phyloP scores from a whole-genome alignment of 2,329 filamentous ascomycete species.

The Spiromastix sp. region DNA sequence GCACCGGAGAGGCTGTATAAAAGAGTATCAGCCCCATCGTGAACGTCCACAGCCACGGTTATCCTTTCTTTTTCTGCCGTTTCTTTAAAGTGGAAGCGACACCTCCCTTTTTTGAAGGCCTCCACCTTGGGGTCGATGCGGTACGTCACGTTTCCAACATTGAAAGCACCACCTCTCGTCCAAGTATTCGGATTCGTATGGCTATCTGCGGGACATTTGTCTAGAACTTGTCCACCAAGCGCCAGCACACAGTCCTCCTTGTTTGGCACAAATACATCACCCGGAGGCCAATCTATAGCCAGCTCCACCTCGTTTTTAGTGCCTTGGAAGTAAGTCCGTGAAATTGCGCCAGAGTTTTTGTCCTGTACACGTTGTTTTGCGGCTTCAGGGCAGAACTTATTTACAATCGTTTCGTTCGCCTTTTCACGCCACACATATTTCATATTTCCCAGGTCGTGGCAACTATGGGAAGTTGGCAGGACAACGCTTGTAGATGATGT shows the following conservation, averaged over 20 bases:
- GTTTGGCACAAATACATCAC: slow-evolving; percentile 3
- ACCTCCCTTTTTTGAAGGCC: neutral
- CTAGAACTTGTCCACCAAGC: slow-evolving; percentile 5
- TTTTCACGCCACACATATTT: slow-evolving; percentile 4
- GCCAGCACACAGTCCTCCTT: slow-evolving; percentile 1
- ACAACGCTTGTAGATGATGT: no score
- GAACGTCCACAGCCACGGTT: no score
- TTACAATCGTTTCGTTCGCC: slow-evolving; percentile 3
- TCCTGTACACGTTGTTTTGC: slow-evolving; percentile 5
- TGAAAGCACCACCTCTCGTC: slow-evolving; percentile 12
- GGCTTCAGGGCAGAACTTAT: slow-evolving; percentile 4
- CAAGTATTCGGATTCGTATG: slow-evolving; percentile 13
- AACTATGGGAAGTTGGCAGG: slow-evolving; percentile 1
- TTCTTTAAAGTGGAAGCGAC: neutral
- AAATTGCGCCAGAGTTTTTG: neutral
- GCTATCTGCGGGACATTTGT: slow-evolving; percentile 12
- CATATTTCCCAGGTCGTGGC: slow-evolving; percentile 2
- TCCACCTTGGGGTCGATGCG: slow-evolving; percentile 5
- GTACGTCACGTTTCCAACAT: slow-evolving; percentile 8
- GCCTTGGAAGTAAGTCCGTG: slow-evolving; percentile 3
- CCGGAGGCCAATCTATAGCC: slow-evolving; percentile 4
- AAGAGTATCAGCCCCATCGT: no score
- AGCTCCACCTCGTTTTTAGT: slow-evolving; percentile 5
- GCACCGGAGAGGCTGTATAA: no score
- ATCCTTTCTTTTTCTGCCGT: no score